Base-by-base conservation (phyloP, 768 basidiomycete species). In the Boletus subcaerulescens region DNA sequence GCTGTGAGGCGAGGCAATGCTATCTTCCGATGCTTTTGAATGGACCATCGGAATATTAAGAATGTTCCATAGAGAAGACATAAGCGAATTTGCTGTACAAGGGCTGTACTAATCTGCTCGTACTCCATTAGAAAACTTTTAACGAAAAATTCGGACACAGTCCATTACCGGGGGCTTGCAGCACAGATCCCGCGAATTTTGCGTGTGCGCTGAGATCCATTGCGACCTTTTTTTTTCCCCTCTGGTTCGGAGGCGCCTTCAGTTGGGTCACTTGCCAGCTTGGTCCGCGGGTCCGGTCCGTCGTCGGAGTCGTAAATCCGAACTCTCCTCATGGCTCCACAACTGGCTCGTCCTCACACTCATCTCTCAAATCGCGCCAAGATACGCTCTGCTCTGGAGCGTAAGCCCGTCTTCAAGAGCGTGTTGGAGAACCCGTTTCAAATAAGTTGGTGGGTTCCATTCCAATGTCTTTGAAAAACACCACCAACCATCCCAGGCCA, bases 361-460 rank as follows among this genome's bases (percentile, higher is more conserved):
- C 80, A 86, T 56, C 68, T 70, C 13, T 88, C 89, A 1, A 88
- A 87, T 61, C 83, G 89, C 40, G 81, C 80, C 29, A 84, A 76
- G 59, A 66, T 71, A 20, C 74, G 74, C n/a, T 55, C 69, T 17
- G 54, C 58, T 9, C 8, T 63, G 15, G 87, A 90, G 22, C 80
- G 77, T 44, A 91, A 85, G 62, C 71, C 75, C 1, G 81, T 85
- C 1, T 91, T 83, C 73, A 91, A 83, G 59, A 78, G 81, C 54
- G 85, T 86, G 1, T 72, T 93, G 22, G 84, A 85, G 48, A 91
- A 81, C 55, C 91, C 91, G 3, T 86, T 87, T 61, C 77, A 79
- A 12, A 74, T 91, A 15, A 67, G 71, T 65, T 93, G 91, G 91
- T 91, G 63, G 4, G 64, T 55, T 56, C 53, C 43, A 48, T 57